Conservation (phyloP, 1,284 basidiomycete genomes). For the Takashimella tepidaria region DNA sequence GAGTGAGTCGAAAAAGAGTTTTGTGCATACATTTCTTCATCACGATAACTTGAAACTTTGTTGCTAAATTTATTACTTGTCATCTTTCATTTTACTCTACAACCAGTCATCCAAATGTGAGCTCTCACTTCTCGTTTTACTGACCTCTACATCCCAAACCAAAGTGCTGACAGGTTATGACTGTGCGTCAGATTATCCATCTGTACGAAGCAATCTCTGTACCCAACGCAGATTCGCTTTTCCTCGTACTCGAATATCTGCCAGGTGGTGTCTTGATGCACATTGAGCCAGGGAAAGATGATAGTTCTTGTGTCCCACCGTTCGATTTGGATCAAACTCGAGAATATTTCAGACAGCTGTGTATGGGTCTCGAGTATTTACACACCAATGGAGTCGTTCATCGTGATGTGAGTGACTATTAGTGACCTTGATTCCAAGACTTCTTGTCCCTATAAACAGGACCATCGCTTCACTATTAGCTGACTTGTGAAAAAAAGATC, state of each 20-base stretch:
- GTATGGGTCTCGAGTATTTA: slow-evolving; percentile 53
- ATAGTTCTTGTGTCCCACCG: slow-evolving; percentile 39
- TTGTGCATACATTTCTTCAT: no score
- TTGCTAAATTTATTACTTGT: no score
- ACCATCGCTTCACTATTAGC: no score
- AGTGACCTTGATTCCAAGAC: no score
- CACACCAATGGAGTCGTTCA: slow-evolving; percentile 55
- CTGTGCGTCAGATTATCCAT: slow-evolving; percentile 53
- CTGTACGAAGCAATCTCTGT: slow-evolving; percentile 57
- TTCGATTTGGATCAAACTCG: slow-evolving; percentile 28
- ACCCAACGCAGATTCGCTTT: slow-evolving; percentile 51
- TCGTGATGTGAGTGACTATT: slow-evolving; percentile 42
- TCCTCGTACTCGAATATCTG: slow-evolving; percentile 53
- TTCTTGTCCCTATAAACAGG: no score
- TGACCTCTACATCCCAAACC: no score
- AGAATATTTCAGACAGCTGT: slow-evolving; percentile 54
- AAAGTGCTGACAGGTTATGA: no score
- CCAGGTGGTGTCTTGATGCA: slow-evolving; percentile 52
- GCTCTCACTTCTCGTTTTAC: no score
- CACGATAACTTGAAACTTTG: no score
- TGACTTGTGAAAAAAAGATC: slow-evolving; percentile 36
- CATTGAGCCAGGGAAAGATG: slow-evolving; percentile 42
- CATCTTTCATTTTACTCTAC: no score
- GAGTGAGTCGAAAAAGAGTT: slow-evolving; percentile 47
- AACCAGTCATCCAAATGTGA: slow-evolving; percentile 47